These are phyloP conservation scores for Wickerhamomyces hampshirensis DNA, from an alignment of 805 yeast species.

Conservation along the genomic window DNA sequence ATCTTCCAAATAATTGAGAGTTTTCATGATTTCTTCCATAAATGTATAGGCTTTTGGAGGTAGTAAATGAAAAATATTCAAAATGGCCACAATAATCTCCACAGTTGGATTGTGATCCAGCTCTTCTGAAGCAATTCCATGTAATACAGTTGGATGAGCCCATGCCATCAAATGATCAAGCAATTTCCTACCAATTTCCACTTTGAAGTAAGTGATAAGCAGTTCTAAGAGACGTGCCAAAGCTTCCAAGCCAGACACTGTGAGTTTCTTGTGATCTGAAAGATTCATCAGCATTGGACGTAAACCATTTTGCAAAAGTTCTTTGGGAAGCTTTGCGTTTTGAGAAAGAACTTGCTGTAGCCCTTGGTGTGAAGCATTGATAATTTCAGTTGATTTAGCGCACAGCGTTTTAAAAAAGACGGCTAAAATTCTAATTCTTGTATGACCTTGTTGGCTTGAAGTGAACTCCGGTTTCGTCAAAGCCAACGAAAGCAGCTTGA, in stretches of 20 bases:
- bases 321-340: constrained; percentile 88
- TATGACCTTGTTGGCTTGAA: constrained; percentile 66
- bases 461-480: constrained; percentile 81
- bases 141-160: constrained; percentile 80
- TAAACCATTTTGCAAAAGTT: constrained; percentile 87
- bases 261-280: constrained; percentile 86
- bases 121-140: constrained; percentile 74
- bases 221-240: constrained; percentile 81
- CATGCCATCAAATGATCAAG: constrained; percentile 93
- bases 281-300: constrained; percentile 94
- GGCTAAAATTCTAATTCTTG: constrained; percentile 80
- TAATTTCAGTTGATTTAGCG: constrained; percentile 78
- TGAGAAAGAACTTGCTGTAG: constrained; percentile 77
- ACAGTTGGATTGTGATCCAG: constrained; percentile 77
- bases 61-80: constrained; percentile 84
- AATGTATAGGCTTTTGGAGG: constrained; percentile 92
- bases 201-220: constrained; percentile 88
- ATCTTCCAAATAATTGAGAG: constrained; percentile 74
- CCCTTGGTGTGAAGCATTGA: constrained; percentile 91
- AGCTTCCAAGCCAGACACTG: constrained; percentile 88
- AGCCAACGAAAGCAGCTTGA: constrained; percentile 75
- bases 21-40: constrained; percentile 78
- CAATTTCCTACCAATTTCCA: constrained; percentile 90
- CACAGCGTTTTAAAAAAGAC: constrained; percentile 92
- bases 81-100: constrained; percentile 81